Evolutionary conservation across 2,329 filamentous ascomycete species (phyloP).

Genomic region (Trichoderma asperellum): DNA sequence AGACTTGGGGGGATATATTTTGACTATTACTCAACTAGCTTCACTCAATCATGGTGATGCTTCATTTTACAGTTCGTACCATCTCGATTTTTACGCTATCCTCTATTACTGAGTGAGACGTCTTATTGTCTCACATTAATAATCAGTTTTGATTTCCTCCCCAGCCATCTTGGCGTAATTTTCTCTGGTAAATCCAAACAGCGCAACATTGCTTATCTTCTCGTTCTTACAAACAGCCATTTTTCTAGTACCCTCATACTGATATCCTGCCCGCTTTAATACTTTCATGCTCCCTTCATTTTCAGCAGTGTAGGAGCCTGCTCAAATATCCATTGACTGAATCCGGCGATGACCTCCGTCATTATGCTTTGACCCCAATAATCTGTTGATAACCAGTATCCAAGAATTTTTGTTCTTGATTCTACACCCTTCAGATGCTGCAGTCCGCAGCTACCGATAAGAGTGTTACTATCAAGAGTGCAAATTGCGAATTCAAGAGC

Average conservation of each 20-base stretch:
- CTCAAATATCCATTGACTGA: slow-evolving; percentile 1
- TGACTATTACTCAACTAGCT: neutral
- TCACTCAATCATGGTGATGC: neutral
- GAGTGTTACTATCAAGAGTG: neutral
- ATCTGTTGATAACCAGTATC: slow-evolving; percentile 9
- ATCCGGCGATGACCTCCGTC: neutral
- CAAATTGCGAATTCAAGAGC: slow-evolving; percentile 7
- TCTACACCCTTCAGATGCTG: slow-evolving; percentile 1
- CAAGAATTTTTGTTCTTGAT: slow-evolving; percentile 11
- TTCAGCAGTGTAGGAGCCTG: slow-evolving; percentile 4
- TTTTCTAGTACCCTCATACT: neutral
- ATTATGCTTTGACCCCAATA: slow-evolving; percentile 11
- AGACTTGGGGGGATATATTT: neutral
- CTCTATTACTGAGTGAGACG: neutral
- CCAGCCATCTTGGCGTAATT: neutral
- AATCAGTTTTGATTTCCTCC: neutral
- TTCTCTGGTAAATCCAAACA: neutral
- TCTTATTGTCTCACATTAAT: neutral
- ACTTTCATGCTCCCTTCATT: slow-evolving; percentile 4
- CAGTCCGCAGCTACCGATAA: slow-evolving; percentile 9
- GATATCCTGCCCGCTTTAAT: neutral
- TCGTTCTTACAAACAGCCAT: slow-evolving; percentile 5
- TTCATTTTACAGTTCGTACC: too few relatives aligned
- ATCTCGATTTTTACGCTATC: neutral
- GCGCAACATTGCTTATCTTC: neutral